Percentiles rank a stretch among this genome's conserved stretches.
Conservation (phyloP, 352 stramenopile genomes). For the Phytophthora uliginosa region DNA sequence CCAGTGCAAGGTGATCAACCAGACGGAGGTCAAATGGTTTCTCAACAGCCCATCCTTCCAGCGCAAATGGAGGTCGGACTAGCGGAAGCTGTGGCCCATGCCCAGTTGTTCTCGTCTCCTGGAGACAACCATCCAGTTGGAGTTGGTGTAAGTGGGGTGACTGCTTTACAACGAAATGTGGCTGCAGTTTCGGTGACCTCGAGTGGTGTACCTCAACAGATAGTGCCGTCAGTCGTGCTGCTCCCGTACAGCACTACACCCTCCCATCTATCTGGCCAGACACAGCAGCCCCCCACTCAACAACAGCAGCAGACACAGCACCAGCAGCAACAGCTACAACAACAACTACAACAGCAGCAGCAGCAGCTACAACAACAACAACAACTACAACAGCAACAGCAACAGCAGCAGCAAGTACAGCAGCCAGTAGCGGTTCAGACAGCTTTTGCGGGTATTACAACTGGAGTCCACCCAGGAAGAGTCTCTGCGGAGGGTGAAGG, state of each 20-base stretch:
- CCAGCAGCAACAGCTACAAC: slow-evolving; percentile 12
- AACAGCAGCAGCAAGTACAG: slow-evolving; percentile 9
- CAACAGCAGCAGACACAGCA: slow-evolving; percentile 21
- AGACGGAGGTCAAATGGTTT: slow-evolving; percentile 7
- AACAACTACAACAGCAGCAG: slow-evolving; percentile 20
- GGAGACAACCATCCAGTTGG: slow-evolving; percentile 7
- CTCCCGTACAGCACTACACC: slow-evolving; percentile 36
- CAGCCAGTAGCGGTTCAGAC: slow-evolving; percentile 2
- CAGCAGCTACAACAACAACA: slow-evolving; percentile 13
- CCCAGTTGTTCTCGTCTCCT: slow-evolving; percentile 24
- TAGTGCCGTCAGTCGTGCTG: slow-evolving; percentile 45
- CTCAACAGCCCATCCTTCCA: slow-evolving; percentile 19
- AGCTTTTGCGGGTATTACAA: slow-evolving; percentile 19
- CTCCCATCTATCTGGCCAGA: slow-evolving; percentile 22
- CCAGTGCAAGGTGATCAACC: slow-evolving; percentile 6
- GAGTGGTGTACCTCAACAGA: slow-evolving; percentile 13
- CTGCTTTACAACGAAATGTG: slow-evolving; percentile 14
- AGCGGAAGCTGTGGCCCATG: slow-evolving; percentile 32
- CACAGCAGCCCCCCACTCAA: slow-evolving; percentile 4
- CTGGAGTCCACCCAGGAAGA: slow-evolving; percentile 1
- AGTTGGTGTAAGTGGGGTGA: slow-evolving; percentile 13
- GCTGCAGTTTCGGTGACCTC: slow-evolving; percentile 7
- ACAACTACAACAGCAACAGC: no score
- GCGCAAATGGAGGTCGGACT: slow-evolving; percentile 36
- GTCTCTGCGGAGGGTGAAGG: slow-evolving; percentile 8